A percentile compares a stretch with the other conserved stretches of the same genome.
phyloP scores from a whole-genome alignment of 139 green algal genomes.

The Desmodesmus armatus region DNA sequence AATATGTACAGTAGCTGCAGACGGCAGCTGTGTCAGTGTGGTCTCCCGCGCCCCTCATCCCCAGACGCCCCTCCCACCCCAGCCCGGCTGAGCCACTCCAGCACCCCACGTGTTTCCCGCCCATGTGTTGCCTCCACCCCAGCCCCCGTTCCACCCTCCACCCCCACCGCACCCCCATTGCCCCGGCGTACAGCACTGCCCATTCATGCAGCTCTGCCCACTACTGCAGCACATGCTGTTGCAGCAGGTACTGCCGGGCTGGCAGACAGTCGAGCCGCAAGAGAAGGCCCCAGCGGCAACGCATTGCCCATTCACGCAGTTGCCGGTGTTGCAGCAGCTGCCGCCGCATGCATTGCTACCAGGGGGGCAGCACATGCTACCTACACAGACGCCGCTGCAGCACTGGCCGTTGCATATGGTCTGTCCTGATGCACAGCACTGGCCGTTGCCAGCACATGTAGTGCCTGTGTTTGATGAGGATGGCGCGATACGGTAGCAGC shows the following conservation, averaged over 20 bases:
- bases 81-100: too few relatives aligned
- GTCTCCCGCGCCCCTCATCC: too few relatives aligned
- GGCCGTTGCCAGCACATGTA: slow-evolving; percentile 16
- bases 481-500: background rate
- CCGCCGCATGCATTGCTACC: slow-evolving; percentile 1
- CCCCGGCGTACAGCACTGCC: slow-evolving; percentile 9
- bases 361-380: slow-evolving; percentile 20
- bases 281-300: background rate
- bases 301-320: slow-evolving; percentile 33
- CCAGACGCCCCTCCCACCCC: too few relatives aligned
- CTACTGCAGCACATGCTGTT: slow-evolving; percentile 2
- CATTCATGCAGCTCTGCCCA: slow-evolving; percentile 5
- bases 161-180: slow-evolving; percentile 24
- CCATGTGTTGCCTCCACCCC: too few relatives aligned
- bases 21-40: too few relatives aligned
- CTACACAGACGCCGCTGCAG: background rate
- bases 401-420: background rate
- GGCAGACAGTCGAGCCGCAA: slow-evolving; percentile 10
- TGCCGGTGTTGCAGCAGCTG: slow-evolving; percentile 35
- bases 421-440: slow-evolving; percentile 17
- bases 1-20: too few relatives aligned
- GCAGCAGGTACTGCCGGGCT: background rate
- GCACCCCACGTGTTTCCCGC: too few relatives aligned
- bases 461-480: background rate
- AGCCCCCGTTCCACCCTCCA: too few relatives aligned